phyloP scores from a whole-genome alignment of 73 alveolate species.

The Blepharisma stoltei region DNA sequence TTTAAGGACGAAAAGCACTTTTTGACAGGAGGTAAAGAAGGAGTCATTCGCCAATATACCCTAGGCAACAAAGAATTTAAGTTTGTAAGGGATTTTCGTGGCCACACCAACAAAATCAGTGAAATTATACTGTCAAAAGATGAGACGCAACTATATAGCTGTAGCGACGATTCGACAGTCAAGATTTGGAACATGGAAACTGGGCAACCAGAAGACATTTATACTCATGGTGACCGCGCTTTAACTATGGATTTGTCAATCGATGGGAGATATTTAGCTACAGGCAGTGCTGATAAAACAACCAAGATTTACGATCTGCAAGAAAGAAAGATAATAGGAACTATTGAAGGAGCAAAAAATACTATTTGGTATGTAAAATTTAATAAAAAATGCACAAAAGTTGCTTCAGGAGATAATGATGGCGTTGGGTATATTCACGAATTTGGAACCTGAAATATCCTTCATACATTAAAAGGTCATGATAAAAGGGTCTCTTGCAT shows the following conservation, averaged over 20 bases:
- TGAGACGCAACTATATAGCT: conserved; percentile 1
- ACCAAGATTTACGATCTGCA: not conserved
- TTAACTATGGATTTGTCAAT: not conserved
- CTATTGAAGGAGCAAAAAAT: not conserved
- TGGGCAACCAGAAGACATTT: not conserved
- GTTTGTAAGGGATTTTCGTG: not conserved
- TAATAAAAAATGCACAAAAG: not conserved
- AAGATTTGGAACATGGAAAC: not conserved
- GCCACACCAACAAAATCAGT: conserved; percentile 6
- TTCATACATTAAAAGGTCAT: not conserved
- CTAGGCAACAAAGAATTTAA: not conserved
- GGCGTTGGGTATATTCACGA: not conserved
- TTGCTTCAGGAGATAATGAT: not conserved
- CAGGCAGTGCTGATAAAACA: conserved; percentile 9
- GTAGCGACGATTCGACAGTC: conserved; percentile 12
- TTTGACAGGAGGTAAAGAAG: conserved; percentile 12
- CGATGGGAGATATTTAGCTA: conserved; percentile 4
- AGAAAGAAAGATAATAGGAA: not conserved
- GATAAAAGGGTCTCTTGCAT: not conserved
- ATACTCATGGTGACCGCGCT: not conserved
- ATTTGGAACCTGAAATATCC: not conserved
- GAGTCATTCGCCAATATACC: not conserved
- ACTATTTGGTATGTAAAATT: not conserved
- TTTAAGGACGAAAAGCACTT: not conserved
- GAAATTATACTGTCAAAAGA: not conserved